Conservation (phyloP, 805 yeast genomes). For the Pichia californica region DNA sequence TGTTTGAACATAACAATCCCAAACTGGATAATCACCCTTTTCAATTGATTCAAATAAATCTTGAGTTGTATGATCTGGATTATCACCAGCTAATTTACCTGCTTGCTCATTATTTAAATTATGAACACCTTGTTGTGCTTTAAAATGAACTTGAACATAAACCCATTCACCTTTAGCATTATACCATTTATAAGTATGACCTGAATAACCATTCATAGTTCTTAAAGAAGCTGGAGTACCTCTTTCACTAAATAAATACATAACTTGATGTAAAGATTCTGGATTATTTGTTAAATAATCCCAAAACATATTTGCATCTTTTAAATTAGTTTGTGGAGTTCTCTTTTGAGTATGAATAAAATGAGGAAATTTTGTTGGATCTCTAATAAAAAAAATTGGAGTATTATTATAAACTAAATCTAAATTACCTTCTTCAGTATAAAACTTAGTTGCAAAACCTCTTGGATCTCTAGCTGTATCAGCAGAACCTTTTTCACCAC, state of each 20-base stretch:
- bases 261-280: slow-evolving; percentile 70
- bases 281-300: slow-evolving; percentile 69
- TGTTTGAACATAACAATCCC: slow-evolving; percentile 81
- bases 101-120: slow-evolving; percentile 61
- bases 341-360: slow-evolving; percentile 88
- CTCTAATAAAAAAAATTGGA: slow-evolving; percentile 79
- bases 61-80: slow-evolving; percentile 78
- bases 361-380: slow-evolving; percentile 80
- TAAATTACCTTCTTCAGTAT: slow-evolving; percentile 78
- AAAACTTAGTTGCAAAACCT: slow-evolving; percentile 74
- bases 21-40: slow-evolving; percentile 69
- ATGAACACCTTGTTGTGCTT: slow-evolving; percentile 49
- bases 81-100: slow-evolving; percentile 57
- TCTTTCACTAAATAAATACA: slow-evolving; percentile 69
- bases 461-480: slow-evolving; percentile 86
- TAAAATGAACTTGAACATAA: slow-evolving; percentile 74
- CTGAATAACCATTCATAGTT: slow-evolving; percentile 80
- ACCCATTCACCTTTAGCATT: slow-evolving; percentile 69
- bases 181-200: slow-evolving; percentile 79
- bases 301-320: slow-evolving; percentile 81
- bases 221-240: slow-evolving; percentile 75
- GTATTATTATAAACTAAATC: slow-evolving; percentile 85
- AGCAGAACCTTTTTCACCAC: slow-evolving; percentile 77
- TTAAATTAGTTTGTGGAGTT: slow-evolving; percentile 73
- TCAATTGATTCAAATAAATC: slow-evolving; percentile 77